Evolutionary conservation across 305 asterid genomes (phyloP).

Genomic region (Fraxinus sp.): DNA sequence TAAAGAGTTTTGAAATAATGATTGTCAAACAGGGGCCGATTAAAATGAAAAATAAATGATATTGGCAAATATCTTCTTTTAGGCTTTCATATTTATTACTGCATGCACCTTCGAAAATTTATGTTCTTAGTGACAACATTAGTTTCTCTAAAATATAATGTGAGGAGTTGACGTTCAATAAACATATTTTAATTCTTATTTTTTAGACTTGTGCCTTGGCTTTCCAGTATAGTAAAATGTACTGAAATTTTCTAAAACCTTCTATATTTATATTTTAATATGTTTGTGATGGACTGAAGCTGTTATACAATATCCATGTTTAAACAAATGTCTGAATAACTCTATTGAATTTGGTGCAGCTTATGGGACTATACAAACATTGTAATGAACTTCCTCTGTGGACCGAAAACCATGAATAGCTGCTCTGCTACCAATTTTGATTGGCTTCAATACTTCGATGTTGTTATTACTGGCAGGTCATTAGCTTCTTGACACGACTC

Average conservation of each 20-base stretch:
- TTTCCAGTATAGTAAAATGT: not conserved
- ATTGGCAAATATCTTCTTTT: not conserved
- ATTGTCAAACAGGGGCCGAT: not conserved
- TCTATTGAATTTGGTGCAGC: conserved; percentile 54
- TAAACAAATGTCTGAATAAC: conserved; percentile 18
- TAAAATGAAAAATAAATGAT: not conserved
- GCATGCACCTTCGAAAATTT: not conserved
- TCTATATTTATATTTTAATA: not conserved
- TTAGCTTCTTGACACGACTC: conserved; percentile 26
- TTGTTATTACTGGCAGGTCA: conserved; percentile 96
- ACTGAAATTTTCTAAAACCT: not conserved
- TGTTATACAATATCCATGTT: conserved; percentile 8
- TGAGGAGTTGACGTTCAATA: not conserved
- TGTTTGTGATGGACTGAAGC: not conserved
- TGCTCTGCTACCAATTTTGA: conserved; percentile 51
- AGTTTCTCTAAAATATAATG: not conserved
- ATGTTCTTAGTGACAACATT: not conserved
- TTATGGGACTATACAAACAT: conserved; percentile 95
- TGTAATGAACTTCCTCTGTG: conserved; percentile 96
- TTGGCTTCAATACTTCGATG: conserved; percentile 88
- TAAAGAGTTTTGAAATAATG: too few species aligned
- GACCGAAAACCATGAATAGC: conserved; percentile 48
- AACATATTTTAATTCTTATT: not conserved
- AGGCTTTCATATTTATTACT: not conserved
- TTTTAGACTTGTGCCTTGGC: not conserved